phyloP scores from a whole-genome alignment of 179 eudicot genomes.

The Beta macrorhiza region DNA sequence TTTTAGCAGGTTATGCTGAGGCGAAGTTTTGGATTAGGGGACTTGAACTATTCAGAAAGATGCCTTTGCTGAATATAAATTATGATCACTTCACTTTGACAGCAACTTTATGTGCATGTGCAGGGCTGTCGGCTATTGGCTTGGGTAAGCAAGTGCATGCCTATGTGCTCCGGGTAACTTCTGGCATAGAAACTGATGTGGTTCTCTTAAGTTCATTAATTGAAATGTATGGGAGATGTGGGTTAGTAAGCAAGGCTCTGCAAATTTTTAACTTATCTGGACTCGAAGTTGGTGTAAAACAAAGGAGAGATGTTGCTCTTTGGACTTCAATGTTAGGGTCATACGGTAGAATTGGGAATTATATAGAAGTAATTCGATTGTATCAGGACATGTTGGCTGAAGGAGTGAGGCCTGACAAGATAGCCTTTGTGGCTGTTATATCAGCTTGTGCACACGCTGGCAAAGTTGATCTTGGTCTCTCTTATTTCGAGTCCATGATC shows the following conservation, averaged over 20 bases:
- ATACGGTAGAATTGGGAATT: conserved; percentile 55
- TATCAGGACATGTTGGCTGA: conserved; percentile 52
- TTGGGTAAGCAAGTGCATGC: conserved; percentile 63
- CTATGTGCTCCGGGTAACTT: conserved; percentile 36
- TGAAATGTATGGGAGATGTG: conserved; percentile 83
- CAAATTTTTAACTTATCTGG: conserved; percentile 50
- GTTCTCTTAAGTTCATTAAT: conserved; percentile 66
- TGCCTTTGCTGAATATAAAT: conserved; percentile 43
- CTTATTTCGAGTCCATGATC: conserved; percentile 54
- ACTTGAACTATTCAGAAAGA: conserved; percentile 42
- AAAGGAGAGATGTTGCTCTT: conserved; percentile 51
- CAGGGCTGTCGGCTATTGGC: conserved; percentile 47
- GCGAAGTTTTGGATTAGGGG: conserved; percentile 59
- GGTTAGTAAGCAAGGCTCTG: conserved; percentile 47
- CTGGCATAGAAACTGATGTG: conserved; percentile 43
- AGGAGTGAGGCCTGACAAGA: conserved; percentile 61
- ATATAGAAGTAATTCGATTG: conserved; percentile 41
- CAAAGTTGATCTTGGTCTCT: conserved; percentile 56
- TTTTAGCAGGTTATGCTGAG: conserved; percentile 60
- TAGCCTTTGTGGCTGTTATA: conserved; percentile 62
- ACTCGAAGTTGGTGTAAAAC: conserved; percentile 31
- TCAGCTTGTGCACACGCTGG: conserved; percentile 76
- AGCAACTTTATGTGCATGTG: conserved; percentile 50
- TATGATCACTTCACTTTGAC: conserved; percentile 52
- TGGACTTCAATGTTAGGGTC: conserved; percentile 82